A percentile compares a stretch with the other conserved stretches of the same genome.
Conservation (phyloP, 306 rosid species). For the Potentilla sterilis region DNA sequence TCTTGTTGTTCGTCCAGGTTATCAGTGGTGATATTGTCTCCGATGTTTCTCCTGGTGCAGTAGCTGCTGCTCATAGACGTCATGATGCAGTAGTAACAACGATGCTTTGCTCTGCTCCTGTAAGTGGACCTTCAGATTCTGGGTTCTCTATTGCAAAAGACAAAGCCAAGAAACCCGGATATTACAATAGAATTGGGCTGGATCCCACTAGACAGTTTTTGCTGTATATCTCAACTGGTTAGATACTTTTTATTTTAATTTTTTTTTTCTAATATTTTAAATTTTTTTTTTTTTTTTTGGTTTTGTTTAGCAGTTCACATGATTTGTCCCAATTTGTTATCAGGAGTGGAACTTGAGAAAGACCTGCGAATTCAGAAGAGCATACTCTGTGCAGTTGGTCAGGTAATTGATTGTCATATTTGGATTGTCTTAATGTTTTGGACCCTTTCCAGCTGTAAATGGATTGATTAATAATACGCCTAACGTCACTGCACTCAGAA, state of each 20-base stretch:
- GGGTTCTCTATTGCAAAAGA: constrained; percentile 90
- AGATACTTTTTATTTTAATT: constrained; percentile 16
- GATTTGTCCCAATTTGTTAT: constrained; percentile 30
- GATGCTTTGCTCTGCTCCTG: constrained; percentile 89
- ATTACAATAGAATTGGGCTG: constrained; percentile 82
- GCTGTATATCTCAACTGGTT: constrained; percentile 86
- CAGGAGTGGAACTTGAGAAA: constrained; percentile 83
- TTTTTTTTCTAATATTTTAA: not conserved
- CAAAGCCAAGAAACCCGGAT: constrained; percentile 77
- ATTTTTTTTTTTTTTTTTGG: not conserved
- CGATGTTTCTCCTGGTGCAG: constrained; percentile 90
- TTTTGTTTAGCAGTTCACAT: not conserved
- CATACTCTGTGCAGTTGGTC: constrained; percentile 76
- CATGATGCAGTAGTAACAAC: constrained; percentile 92
- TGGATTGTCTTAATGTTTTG: constrained; percentile 13
- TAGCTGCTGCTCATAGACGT: constrained; percentile 95
- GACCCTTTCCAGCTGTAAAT: constrained; percentile 2
- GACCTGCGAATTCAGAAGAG: constrained; percentile 88
- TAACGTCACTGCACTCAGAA: not conserved
- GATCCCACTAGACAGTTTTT: constrained; percentile 84
- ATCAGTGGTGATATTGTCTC: constrained; percentile 97
- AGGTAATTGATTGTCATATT: constrained; percentile 43
- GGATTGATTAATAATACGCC: constrained; percentile 6
- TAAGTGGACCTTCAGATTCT: constrained; percentile 76
- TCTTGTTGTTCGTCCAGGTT: constrained; percentile 61